Evolutionary conservation across 1,284 basidiomycete genomes (phyloP), one percentile per base, ranked within the genome.

Genomic region (Sutorius eximius): DNA sequence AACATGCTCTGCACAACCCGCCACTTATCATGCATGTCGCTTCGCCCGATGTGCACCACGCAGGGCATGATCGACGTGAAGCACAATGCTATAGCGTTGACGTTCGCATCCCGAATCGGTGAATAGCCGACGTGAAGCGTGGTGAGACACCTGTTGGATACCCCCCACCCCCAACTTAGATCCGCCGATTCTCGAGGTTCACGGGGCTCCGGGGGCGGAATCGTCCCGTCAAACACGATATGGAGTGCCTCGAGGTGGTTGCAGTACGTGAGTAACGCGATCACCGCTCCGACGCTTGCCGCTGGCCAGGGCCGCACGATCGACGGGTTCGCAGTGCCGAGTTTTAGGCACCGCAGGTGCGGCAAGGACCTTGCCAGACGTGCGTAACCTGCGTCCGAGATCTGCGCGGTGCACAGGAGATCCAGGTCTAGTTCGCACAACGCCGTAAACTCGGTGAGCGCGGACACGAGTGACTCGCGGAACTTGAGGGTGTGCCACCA

Each of bases 361-460:
- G 37, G 20, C 47, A 61, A 36, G 5, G 55, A 61, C 12, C 7
- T 3, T 15, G 59, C 61, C 20, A 62, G 27, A 15, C 16, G 11
- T 13, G 12, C 49, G 36, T 44, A 54, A 37, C 65, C 58, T 1
- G 12, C 38, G 15, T 62, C 47, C 2, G 46, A 27, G 8, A 61
- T 37, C 0, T 37, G 20, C 0, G 42, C 49, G 3, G 51, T 54
- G 16, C 37, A 58, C 1, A 62, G 29, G 10, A 37, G 5, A 5
- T 65, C 61, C 18, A 62, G 13, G 13, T 65, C 54, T 2, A 62
- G 51, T 30, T 63, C 58, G 18, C 16, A 54, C 22, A 62, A 3
- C 15, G 52, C 51, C 0, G 34, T 52, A 6, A 66, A 66, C 36
- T 37, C 33, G 20, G 15, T 12, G 43, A 66, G 42, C 18, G 48